These are phyloP conservation scores for Yarrowia alimentaria DNA, from an alignment of 805 yeast genomes.

Conservation along the genomic window DNA sequence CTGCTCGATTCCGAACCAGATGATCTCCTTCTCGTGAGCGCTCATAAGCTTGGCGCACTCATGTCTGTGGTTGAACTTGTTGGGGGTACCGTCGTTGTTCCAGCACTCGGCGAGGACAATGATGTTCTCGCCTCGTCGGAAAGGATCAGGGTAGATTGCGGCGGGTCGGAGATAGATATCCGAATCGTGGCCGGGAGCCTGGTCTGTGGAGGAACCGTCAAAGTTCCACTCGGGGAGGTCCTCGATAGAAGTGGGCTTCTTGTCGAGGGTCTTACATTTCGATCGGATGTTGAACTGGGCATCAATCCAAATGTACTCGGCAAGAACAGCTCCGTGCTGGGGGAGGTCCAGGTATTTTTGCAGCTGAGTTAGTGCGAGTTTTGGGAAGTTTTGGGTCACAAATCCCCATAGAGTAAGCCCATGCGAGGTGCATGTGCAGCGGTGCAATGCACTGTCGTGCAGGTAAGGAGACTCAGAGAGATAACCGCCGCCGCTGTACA, in stretches of 20 bases:
- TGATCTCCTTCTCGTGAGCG: slow-evolving; percentile 78
- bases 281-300: slow-evolving; percentile 88
- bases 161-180: slow-evolving; percentile 95
- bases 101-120: slow-evolving; percentile 94
- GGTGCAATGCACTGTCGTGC: too few species aligned
- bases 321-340: slow-evolving; percentile 83
- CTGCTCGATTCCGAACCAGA: slow-evolving; percentile 99
- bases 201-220: slow-evolving; percentile 97
- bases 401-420: too few species aligned
- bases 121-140: slow-evolving; percentile 96
- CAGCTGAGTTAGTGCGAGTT: slow-evolving; percentile 13
- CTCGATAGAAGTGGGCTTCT: slow-evolving; percentile 66
- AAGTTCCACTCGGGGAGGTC: slow-evolving; percentile 99
- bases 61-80: slow-evolving; percentile 97
- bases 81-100: slow-evolving; percentile 98
- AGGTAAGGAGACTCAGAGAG: too few species aligned
- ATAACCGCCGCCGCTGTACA: too few species aligned
- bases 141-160: slow-evolving; percentile 92
- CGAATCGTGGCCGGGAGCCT: slow-evolving; percentile 97
- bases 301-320: slow-evolving; percentile 98
- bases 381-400: not conserved
- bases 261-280: slow-evolving; percentile 82
- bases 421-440: too few species aligned
- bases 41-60: slow-evolving; percentile 93
- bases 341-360: slow-evolving; percentile 73